Evolutionary conservation across 805 yeast species (phyloP).

Genomic region (Candida cerambycidarum): DNA sequence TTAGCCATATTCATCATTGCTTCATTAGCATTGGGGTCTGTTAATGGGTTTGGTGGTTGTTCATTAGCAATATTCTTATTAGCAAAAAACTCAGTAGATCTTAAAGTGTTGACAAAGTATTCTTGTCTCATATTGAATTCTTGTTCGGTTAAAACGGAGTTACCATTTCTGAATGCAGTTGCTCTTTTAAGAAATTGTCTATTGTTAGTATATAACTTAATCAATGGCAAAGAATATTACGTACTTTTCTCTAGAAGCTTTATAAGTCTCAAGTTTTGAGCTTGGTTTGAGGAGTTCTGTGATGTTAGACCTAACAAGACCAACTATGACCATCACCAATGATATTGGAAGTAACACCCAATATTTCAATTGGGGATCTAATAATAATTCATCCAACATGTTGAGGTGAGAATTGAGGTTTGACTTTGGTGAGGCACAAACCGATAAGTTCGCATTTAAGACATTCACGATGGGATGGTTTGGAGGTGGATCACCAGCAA

Average conservation of each 20-base stretch:
- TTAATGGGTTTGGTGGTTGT: constrained; percentile 57
- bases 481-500: constrained; percentile 37
- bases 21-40: constrained; percentile 72
- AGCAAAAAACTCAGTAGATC: constrained; percentile 56
- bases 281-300: constrained; percentile 59
- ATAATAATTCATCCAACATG: constrained; percentile 32
- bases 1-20: constrained; percentile 75
- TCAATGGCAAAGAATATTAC: too few species aligned
- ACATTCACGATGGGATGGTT: constrained; percentile 55
- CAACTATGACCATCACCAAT: constrained; percentile 84
- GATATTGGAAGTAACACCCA: constrained; percentile 95
- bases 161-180: constrained; percentile 54
- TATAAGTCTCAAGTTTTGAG: constrained; percentile 53
- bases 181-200: constrained; percentile 63
- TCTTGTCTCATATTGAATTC: constrained; percentile 57
- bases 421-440: neutral
- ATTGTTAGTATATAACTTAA: too few species aligned
- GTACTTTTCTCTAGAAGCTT: constrained; percentile 41
- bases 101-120: constrained; percentile 47
- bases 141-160: constrained; percentile 46
- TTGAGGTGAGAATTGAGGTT: neutral
- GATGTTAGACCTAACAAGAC: constrained; percentile 69
- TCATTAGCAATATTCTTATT: constrained; percentile 40
- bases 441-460: neutral
- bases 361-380: constrained; percentile 79